Percentiles rank a stretch among this genome's conserved stretches.
Conservation (phyloP, 2,329 filamentous ascomycete genomes). For the Sarocladiaceae sp. region DNA sequence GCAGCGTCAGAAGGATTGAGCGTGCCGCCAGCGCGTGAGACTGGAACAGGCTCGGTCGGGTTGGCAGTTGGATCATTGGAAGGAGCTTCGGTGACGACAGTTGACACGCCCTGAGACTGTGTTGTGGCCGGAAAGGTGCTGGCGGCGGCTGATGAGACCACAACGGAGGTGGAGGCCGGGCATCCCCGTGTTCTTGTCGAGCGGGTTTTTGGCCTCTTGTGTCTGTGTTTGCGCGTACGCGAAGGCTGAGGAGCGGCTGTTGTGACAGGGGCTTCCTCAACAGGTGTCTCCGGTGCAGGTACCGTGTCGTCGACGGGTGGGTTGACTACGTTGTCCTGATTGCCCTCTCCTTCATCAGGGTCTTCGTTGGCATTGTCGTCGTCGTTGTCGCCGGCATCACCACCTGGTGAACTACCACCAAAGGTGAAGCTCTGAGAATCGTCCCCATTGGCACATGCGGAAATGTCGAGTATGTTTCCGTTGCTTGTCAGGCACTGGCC, state of each 20-base stretch:
- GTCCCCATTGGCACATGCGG: constrained; percentile 33
- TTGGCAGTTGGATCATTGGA: constrained; percentile 17
- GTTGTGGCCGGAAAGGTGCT: not conserved
- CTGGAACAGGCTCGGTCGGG: constrained; percentile 37
- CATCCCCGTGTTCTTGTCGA: not conserved
- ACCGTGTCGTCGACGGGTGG: not conserved
- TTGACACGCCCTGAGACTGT: not conserved
- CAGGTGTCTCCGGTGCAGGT: not conserved
- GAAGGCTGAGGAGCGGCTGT: not conserved
- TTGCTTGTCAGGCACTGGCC: constrained; percentile 42
- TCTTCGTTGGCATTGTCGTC: constrained; percentile 23
- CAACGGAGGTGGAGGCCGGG: not conserved
- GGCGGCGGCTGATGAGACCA: not conserved
- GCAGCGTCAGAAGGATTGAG: constrained; percentile 44
- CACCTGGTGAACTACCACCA: constrained; percentile 10
- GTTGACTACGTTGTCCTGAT: not conserved
- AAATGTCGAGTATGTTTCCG: constrained; percentile 36
- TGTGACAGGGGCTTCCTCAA: not conserved
- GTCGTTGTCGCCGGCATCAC: not conserved
- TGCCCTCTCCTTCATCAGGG: not conserved
- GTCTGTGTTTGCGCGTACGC: not conserved
- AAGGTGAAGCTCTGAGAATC: constrained; percentile 36
- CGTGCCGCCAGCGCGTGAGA: constrained; percentile 43
- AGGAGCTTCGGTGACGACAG: not conserved
- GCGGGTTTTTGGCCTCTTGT: too few species aligned